Evolutionary conservation across 2,329 filamentous ascomycete genomes (phyloP), one percentile per base, ranked within the genome.

Genomic region (Exophiala spinifera): DNA sequence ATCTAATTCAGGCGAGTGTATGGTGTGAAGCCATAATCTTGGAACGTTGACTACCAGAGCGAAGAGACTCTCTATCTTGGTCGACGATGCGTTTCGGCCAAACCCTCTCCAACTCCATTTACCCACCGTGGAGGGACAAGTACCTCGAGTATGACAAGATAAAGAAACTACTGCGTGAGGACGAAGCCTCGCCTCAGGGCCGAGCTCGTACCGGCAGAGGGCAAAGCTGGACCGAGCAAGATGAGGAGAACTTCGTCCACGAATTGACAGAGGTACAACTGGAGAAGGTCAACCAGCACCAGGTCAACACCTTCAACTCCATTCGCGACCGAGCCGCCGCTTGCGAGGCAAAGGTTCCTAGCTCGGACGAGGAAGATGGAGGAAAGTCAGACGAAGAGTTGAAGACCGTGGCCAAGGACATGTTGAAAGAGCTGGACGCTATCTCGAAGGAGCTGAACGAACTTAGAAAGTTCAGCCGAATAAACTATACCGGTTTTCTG

Each of bases 111-210:
- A 82, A 84, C 66, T 85, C 89, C 56, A 79, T 89, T 65, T 94
- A 97, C 71, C 75, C 82, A 64, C 90, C 91, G 68, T 99, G 92
- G 92, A 88, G 87, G 72, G 88, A 87, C 70, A 82, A 95, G 67
- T 97, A 99, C 77, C 89, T 99, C 69, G 91, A 97, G 76, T 99
- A 99, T 73, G 77, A 82, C 65, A 96, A 92, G 80, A 85, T 99
- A 62, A 97, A 97, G 80, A 80, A 81, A 66, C 80, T 99, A 55
- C 77, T 99, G 57, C 87, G 89, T 61, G 94, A 97, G 71, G 84
- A 89, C 69, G 77, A 80, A 61, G 67, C 73, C 53, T 77, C 74
- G 39, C 73, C 70, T 33, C 71, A 72, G 57, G 75, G 70, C 61
- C 69, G 66, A 28, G 73, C 72, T 56, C 69, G 72, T 48, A 85